phyloP scores from a whole-genome alignment of 2,329 filamentous ascomycete genomes.

The Colletotrichum sp. region DNA sequence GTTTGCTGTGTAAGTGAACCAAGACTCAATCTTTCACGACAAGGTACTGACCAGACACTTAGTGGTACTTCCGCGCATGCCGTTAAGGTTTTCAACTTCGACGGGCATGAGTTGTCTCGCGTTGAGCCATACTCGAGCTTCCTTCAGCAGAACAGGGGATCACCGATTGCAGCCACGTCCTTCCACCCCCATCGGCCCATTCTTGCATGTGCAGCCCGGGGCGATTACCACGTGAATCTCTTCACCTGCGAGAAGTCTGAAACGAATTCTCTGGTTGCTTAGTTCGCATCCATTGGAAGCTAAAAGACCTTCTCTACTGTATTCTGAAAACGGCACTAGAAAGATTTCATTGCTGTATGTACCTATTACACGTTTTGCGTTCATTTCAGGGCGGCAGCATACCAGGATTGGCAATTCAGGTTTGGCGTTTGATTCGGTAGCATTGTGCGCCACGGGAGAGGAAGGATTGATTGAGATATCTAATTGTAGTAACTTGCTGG shows the following conservation, averaged over 20 bases:
- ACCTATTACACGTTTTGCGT: slow-evolving; percentile 3
- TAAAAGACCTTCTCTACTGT: not conserved
- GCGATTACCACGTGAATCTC: slow-evolving; percentile 90
- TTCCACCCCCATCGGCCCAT: slow-evolving; percentile 97
- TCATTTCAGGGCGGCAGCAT: slow-evolving; percentile 9
- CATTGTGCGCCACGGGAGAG: not conserved
- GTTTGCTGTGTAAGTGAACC: slow-evolving; percentile 81
- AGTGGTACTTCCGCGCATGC: slow-evolving; percentile 88
- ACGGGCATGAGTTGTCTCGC: slow-evolving; percentile 77
- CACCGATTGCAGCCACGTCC: slow-evolving; percentile 85
- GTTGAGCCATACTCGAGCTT: slow-evolving; percentile 92
- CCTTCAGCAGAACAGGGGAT: slow-evolving; percentile 78
- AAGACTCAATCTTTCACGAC: not conserved
- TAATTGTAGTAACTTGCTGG: not conserved
- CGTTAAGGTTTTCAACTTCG: slow-evolving; percentile 92
- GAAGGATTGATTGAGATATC: not conserved
- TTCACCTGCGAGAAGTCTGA: slow-evolving; percentile 71
- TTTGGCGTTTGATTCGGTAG: slow-evolving; percentile 13
- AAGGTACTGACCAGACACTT: slow-evolving; percentile 30
- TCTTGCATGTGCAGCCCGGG: slow-evolving; percentile 83
- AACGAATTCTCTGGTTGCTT: slow-evolving; percentile 19
- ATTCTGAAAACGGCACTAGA: not conserved
- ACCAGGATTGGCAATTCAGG: not conserved
- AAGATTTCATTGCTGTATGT: slow-evolving; percentile 2
- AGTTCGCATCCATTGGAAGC: not conserved